Conservation (phyloP, 805 yeast genomes). For the Kazachstania africana region DNA sequence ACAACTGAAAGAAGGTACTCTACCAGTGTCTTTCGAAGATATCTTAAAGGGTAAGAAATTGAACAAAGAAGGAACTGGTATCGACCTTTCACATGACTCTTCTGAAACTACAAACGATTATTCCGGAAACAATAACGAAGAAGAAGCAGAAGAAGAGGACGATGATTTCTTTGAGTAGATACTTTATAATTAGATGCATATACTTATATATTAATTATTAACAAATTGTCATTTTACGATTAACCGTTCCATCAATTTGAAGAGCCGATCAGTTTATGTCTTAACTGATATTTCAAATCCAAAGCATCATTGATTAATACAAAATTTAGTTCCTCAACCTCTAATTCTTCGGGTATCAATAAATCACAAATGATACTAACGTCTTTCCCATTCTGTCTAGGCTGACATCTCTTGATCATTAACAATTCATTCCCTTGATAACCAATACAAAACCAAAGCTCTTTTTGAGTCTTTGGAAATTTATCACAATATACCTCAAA, state of each 20-base stretch:
- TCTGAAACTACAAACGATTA: constrained; percentile 4
- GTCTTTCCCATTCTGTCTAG: constrained; percentile 28
- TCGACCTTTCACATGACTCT: constrained; percentile 8
- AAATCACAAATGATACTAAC: constrained; percentile 31
- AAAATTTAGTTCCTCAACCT: constrained; percentile 36
- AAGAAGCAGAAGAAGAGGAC: constrained; percentile 27
- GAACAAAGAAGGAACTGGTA: constrained; percentile 17
- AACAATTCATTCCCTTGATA: constrained; percentile 40
- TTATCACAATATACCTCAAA: constrained; percentile 64
- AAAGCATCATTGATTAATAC: constrained; percentile 56
- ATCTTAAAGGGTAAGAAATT: constrained; percentile 28
- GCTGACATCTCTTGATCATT: constrained; percentile 67
- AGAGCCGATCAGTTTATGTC: constrained; percentile 16
- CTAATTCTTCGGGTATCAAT: constrained; percentile 37
- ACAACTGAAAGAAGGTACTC: constrained; percentile 38
- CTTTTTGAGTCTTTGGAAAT: constrained; percentile 85
- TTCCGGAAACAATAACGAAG: constrained; percentile 14
- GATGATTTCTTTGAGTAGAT: constrained; percentile 37
- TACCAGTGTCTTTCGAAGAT: constrained; percentile 47
- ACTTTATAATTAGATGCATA: constrained; percentile 2
- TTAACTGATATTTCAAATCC: constrained; percentile 35
- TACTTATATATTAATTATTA: background rate
- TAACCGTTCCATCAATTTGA: no score
- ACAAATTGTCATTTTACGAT: background rate
- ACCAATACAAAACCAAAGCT: constrained; percentile 80